phyloP scores from a whole-genome alignment of 345 rosid genomes.

The Lumnitzera littorea region DNA sequence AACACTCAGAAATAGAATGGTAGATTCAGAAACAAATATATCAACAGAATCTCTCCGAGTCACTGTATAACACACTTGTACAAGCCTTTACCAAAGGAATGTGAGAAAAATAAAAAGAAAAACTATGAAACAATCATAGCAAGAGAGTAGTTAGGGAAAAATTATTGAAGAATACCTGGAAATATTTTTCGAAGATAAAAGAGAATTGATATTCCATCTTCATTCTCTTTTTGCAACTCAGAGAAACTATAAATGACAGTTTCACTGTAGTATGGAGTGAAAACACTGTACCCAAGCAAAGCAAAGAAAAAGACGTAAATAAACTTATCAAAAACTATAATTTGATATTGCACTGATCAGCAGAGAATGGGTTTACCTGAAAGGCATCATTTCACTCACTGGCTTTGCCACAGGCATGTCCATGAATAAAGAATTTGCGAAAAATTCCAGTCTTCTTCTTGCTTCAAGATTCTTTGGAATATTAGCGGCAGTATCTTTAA shows the following conservation, averaged over 20 bases:
- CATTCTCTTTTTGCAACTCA: conserved; percentile 86
- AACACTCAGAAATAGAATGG: too few relatives aligned
- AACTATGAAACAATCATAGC: not conserved
- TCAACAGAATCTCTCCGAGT: too few relatives aligned
- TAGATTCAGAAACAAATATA: too few relatives aligned
- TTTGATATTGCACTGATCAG: not conserved
- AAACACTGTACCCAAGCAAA: conserved; percentile 51
- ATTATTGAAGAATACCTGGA: conserved; percentile 52
- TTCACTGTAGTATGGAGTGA: conserved; percentile 99
- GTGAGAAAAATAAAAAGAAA: not conserved
- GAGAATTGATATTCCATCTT: conserved; percentile 95
- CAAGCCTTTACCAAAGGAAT: not conserved
- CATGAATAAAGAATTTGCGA: conserved; percentile 90
- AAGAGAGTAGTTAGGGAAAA: not conserved
- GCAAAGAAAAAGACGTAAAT: conserved; percentile 9
- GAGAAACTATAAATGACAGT: conserved; percentile 91
- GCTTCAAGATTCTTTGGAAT: conserved; percentile 98
- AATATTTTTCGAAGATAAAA: conserved; percentile 98
- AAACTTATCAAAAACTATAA: conserved; percentile 1
- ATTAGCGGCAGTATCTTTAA: conserved; percentile 87
- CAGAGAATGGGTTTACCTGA: conserved; percentile 39
- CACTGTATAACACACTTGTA: too few relatives aligned
- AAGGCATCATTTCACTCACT: conserved; percentile 83
- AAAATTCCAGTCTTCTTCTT: conserved; percentile 89
- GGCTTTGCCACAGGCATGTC: conserved; percentile 87